These are phyloP conservation scores for Morella rubra DNA, from an alignment of 306 rosid genomes.

Conservation along the genomic window DNA sequence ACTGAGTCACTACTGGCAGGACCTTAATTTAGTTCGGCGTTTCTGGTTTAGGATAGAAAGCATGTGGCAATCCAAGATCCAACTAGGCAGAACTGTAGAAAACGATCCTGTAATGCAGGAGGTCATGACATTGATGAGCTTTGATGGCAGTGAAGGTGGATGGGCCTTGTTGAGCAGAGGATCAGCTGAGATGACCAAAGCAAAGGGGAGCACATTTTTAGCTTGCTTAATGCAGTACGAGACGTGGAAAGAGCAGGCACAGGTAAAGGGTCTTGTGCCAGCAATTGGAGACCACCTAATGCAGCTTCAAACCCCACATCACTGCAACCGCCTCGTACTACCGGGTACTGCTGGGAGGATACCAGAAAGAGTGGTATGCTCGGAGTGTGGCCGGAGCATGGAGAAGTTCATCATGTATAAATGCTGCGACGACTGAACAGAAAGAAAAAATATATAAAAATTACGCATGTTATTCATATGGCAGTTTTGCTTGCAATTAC, in stretches of 20 bases:
- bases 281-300: slow-evolving; percentile 10
- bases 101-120: slow-evolving; percentile 14
- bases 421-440: slow-evolving; percentile 26
- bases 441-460: background rate
- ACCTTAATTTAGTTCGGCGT: slow-evolving; percentile 17
- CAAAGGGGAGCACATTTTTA: background rate
- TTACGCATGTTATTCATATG: background rate
- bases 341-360: slow-evolving; percentile 29
- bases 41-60: slow-evolving; percentile 31
- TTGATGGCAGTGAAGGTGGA: slow-evolving; percentile 25
- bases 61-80: slow-evolving; percentile 25
- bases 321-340: slow-evolving; percentile 28
- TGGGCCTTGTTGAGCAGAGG: slow-evolving; percentile 31
- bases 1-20: slow-evolving; percentile 18
- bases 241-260: background rate
- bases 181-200: slow-evolving; percentile 17
- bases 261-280: background rate
- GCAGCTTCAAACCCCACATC: slow-evolving; percentile 18
- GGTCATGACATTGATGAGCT: slow-evolving; percentile 25
- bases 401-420: slow-evolving; percentile 33
- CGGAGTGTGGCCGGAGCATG: slow-evolving; percentile 31
- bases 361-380: slow-evolving; percentile 29
- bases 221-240: background rate
- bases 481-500: background rate
- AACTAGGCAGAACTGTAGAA: slow-evolving; percentile 16